A percentile compares a stretch with the other conserved stretches of the same genome.
These are phyloP conservation scores for Dichotomopilus funicola DNA, from an alignment of 2,329 filamentous ascomycete species.

Conservation along the genomic window DNA sequence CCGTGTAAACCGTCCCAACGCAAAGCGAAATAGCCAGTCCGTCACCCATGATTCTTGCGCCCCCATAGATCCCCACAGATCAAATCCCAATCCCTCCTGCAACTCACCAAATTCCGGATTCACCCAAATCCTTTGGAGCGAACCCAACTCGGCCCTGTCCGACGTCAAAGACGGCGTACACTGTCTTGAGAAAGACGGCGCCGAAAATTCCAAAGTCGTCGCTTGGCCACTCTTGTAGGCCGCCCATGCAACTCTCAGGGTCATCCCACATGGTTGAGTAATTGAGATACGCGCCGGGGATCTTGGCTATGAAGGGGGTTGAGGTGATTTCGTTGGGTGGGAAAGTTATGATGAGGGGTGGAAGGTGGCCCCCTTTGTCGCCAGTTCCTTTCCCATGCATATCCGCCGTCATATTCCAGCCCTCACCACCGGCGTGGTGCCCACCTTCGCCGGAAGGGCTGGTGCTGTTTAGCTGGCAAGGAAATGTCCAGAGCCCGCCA, in stretches of 20 bases:
- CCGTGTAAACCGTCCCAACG: no score
- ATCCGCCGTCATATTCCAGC: no score
- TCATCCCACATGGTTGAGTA: slow-evolving; percentile 28
- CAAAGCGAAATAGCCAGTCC: no score
- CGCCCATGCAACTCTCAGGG: slow-evolving; percentile 60
- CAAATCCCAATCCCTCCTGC: slow-evolving; percentile 4
- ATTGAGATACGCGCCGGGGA: slow-evolving; percentile 44
- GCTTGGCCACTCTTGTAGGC: slow-evolving; percentile 54
- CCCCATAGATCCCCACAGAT: no score
- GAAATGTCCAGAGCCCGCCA: slow-evolving; percentile 45
- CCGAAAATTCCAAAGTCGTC: slow-evolving; percentile 58
- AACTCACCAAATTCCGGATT: not conserved
- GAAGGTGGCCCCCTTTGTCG: no score
- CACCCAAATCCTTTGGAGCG: slow-evolving; percentile 36
- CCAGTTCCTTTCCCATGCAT: no score
- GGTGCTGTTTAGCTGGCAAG: slow-evolving; percentile 31
- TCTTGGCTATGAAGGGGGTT: slow-evolving; percentile 24
- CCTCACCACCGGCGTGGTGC: no score
- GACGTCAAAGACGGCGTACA: slow-evolving; percentile 67
- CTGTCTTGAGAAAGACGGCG: slow-evolving; percentile 71
- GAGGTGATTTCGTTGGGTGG: no score
- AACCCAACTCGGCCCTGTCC: slow-evolving; percentile 40
- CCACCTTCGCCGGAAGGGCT: no score
- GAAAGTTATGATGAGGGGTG: no score
- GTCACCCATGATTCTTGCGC: no score